Base-by-base conservation (phyloP, 1,284 basidiomycete species). In the Rhodotorula sp. region DNA sequence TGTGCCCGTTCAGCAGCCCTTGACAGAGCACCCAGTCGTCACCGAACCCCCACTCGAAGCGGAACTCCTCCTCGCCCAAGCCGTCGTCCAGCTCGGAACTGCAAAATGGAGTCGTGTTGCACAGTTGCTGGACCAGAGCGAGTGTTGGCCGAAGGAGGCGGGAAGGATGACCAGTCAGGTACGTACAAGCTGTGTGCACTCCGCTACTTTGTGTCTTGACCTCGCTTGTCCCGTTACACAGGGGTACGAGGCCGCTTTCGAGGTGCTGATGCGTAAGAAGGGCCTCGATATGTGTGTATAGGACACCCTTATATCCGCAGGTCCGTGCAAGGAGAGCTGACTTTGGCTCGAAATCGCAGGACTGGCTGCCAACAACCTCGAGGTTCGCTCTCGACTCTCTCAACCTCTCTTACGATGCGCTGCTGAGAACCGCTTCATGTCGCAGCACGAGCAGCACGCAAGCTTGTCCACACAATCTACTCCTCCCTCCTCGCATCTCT, bases 391-490 rank as follows among this genome's bases (percentile, higher is more conserved):
- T 44, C 39, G 20, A 4, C 9, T 1, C 30, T 34, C 15, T 7
- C 7, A 9, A 10, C 29, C 4, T 24, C 17, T 13, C 15, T 24
- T 24, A 10, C 17, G 2, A 5, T 51, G 6, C n/a, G 46, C 39
- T 6, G 20, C 54, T 60, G 48, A 51, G 10, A 19, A 1, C n/a
- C 24, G 6, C 1, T 17, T 22, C 8, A 20, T 4, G 29, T 8
- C 4, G 27, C 65, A 71, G 68, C 68, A 9, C 68, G 63, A 4
- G 66, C 71, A 0, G 19, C 59, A 2, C 59, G 66, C 20, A 62
- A 67, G 32, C 65, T 73, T 27, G 68, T 66, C 34, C 71, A 68
- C 63, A 46, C 61, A 10, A 60, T 68, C 47, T 73, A 70, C 56
- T 54, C 62, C 24, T 10, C 36, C 5, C 56, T 69, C 4, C 60